Evolutionary conservation across 495 filamentous ascomycete species (phyloP), one percentile per base, ranked within the genome.

Genomic region (Annulohypoxylon stygium): DNA sequence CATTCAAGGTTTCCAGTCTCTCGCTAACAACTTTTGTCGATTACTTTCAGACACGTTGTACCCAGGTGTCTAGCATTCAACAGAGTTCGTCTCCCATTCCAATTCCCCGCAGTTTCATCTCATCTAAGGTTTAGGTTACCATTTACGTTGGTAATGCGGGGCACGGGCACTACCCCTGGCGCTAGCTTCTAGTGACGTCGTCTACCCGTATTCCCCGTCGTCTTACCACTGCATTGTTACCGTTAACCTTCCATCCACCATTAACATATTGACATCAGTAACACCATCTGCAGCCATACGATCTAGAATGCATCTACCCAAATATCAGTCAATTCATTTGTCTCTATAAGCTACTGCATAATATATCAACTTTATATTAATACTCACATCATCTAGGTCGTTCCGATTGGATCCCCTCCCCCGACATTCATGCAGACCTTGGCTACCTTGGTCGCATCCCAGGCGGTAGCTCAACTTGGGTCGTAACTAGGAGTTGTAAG

Each of bases 101-200:
- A 3, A 7, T 47, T 59, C 65, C 55, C 65, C 65, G 65, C 65
- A 67, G n/a, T 61, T 45, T 23, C 43, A 48, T 58, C 58, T 58
- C 26, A 61, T 53, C 48, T 26, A 45, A n/a, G 14, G 14, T 45
- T n/a, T 45, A 45, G 1, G 41, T 3, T n/a, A n/a, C 14, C 36
- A 7, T 10, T 39, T 39, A 47, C n/a, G 43, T 47, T 10, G 50
- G 50, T 54, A 54, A 54, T 26, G 36, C n/a, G 64, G 64, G 64
- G 53, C 30, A 60, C 26, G 12, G 23, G 50, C 18, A 47, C 11
- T 43, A 6, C 57, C 55, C 69, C 62, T 66, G 47, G 53, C 65
- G 4, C 41, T n/a, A 45, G 41, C 41, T 45, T 45, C 41, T 45
- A 47, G 55, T 61, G 69, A 71, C 69, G 69, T 66, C 61, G 69